Percentiles rank a stretch among this genome's conserved stretches.
phyloP scores from a whole-genome alignment of 306 rosid species.

The Quercus alba region DNA sequence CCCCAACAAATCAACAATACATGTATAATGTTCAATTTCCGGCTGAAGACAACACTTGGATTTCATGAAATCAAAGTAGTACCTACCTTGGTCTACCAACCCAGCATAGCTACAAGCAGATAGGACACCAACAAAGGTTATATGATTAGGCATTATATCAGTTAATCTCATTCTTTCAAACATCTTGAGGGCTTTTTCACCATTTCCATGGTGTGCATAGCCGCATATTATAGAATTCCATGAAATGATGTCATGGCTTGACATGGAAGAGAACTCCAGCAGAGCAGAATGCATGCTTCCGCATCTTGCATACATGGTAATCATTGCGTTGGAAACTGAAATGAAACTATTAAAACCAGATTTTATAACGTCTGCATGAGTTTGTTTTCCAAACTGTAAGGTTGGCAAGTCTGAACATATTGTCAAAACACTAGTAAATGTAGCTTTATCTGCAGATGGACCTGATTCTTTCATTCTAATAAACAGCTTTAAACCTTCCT shows the following conservation, averaged over 20 bases:
- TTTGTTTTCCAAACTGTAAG: conserved; percentile 41
- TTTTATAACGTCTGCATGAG: conserved; percentile 35
- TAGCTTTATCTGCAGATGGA: conserved; percentile 35
- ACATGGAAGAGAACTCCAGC: conserved; percentile 39
- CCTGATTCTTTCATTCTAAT: conserved; percentile 43
- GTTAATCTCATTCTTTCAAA: conserved; percentile 40
- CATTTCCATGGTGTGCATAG: conserved; percentile 47
- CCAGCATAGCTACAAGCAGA: conserved; percentile 59
- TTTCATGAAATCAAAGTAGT: conserved; percentile 39
- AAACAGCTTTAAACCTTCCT: conserved; percentile 49
- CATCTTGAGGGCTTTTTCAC: conserved; percentile 39
- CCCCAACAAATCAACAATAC: conserved; percentile 50
- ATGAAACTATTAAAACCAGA: conserved; percentile 32
- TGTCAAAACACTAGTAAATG: conserved; percentile 45
- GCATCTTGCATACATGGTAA: conserved; percentile 62
- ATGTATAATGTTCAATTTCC: conserved; percentile 44
- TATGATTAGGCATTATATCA: conserved; percentile 34
- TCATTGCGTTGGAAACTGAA: conserved; percentile 47
- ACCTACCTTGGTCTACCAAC: conserved; percentile 36
- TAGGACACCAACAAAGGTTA: conserved; percentile 50
- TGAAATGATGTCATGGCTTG: conserved; percentile 39
- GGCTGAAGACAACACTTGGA: conserved; percentile 32
- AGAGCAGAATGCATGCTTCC: conserved; percentile 48
- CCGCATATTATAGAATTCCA: conserved; percentile 58
- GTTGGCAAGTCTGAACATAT: conserved; percentile 47